A percentile compares a stretch with the other conserved stretches of the same genome.
phyloP scores from a whole-genome alignment of 768 basidiomycete genomes.

The Russula brevipes region DNA sequence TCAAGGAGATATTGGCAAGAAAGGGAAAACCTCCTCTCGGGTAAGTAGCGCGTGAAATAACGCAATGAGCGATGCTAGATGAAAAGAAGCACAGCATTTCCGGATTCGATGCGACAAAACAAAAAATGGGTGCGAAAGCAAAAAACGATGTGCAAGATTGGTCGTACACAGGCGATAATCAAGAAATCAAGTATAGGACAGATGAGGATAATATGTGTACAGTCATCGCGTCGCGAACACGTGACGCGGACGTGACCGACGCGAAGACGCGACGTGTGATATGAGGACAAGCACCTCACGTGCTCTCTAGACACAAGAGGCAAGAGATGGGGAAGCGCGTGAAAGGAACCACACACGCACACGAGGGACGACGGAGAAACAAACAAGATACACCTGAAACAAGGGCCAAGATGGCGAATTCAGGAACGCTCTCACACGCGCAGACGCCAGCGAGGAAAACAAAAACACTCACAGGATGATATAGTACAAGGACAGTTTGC shows the following conservation, averaged over 20 bases:
- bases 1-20: not conserved
- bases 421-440: not conserved
- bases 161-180: conserved; percentile 4
- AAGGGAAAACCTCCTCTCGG: not conserved
- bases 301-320: conserved; percentile 1
- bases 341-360: not conserved
- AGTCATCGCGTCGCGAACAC: conserved; percentile 11
- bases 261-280: conserved; percentile 5
- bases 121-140: conserved; percentile 23
- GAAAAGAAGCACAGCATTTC: conserved; percentile 7
- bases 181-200: not conserved
- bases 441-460: not conserved
- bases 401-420: not conserved
- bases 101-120: conserved; percentile 19
- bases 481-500: conserved; percentile 5
- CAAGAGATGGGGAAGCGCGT: not conserved
- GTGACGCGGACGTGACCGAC: conserved; percentile 14
- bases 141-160: conserved; percentile 13
- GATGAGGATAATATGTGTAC: not conserved
- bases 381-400: conserved; percentile 11
- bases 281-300: not conserved
- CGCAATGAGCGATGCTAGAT: not conserved
- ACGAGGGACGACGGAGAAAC: not conserved
- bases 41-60: conserved; percentile 3
- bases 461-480: conserved; percentile 2